These are phyloP conservation scores for Yamadazyma dushanensis DNA, from an alignment of 1,139 yeast genomes.

Conservation along the genomic window DNA sequence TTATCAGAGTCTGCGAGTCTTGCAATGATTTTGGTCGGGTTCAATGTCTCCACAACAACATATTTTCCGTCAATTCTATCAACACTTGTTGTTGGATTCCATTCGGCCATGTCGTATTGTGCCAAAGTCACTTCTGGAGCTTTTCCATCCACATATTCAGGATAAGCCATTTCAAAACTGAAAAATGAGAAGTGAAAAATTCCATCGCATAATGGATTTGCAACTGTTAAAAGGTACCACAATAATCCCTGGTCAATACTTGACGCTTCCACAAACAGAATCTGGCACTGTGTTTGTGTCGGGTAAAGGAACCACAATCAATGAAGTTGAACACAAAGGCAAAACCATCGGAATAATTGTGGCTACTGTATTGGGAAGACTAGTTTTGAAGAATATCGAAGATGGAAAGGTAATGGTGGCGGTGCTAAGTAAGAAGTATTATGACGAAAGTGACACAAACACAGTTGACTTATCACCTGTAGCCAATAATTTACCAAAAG, in stretches of 20 bases:
- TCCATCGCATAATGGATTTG: constrained; percentile 2
- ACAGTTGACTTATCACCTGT: constrained; percentile 7
- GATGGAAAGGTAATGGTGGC: constrained; percentile 7
- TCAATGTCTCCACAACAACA: constrained; percentile 48
- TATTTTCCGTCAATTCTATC: constrained; percentile 39
- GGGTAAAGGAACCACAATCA: constrained; percentile 41
- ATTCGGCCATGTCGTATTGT: constrained; percentile 52
- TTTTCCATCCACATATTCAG: constrained; percentile 43
- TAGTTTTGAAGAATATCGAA: constrained; percentile 23
- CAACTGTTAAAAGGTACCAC: constrained; percentile 11
- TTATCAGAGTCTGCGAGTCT: constrained; percentile 35
- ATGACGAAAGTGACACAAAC: background rate
- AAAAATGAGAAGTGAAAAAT: constrained; percentile 2
- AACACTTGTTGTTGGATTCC: constrained; percentile 54
- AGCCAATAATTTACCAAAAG: constrained; percentile 67
- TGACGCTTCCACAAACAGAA: constrained; percentile 35
- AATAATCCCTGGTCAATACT: constrained; percentile 78
- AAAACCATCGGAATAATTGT: constrained; percentile 51
- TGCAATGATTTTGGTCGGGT: constrained; percentile 46
- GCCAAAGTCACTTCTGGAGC: constrained; percentile 48
- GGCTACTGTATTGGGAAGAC: constrained; percentile 68
- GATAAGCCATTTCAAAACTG: constrained; percentile 31
- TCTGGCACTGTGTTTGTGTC: constrained; percentile 23
- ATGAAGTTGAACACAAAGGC: constrained; percentile 27
- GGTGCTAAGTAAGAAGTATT: constrained; percentile 7